Percentiles rank a stretch among this genome's conserved stretches.
These are phyloP conservation scores for Chytriomyces sp. DNA, from an alignment of 192 early-diverging fungal species.

Conservation along the genomic window DNA sequence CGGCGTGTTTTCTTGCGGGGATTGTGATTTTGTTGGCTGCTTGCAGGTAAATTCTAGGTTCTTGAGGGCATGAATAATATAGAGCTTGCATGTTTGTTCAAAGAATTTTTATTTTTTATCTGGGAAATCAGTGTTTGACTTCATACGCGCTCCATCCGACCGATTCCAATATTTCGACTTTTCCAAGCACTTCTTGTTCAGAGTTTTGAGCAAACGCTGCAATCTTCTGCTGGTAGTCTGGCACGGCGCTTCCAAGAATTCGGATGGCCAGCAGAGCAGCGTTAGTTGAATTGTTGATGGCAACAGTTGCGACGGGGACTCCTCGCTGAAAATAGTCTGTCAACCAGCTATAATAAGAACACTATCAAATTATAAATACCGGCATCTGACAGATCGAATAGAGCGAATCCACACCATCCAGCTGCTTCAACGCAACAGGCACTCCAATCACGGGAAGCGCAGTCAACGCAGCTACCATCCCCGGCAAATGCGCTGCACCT, in stretches of 20 bases:
- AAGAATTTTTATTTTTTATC: background rate
- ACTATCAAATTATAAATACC: constrained; percentile 46
- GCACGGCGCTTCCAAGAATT: constrained; percentile 82
- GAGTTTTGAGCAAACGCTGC: constrained; percentile 76
- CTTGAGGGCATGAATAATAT: background rate
- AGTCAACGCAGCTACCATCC: constrained; percentile 98
- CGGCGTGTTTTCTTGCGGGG: background rate
- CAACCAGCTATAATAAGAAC: constrained; percentile 9
- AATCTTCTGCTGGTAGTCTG: constrained; percentile 79
- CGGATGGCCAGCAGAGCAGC: constrained; percentile 93
- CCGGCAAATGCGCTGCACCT: constrained; percentile 97
- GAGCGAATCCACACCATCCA: constrained; percentile 97
- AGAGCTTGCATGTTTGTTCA: background rate
- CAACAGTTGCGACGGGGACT: constrained; percentile 97
- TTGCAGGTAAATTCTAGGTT: no score
- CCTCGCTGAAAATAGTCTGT: constrained; percentile 71
- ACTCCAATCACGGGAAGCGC: constrained; percentile 98
- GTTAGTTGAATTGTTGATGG: constrained; percentile 97
- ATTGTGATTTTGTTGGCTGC: background rate
- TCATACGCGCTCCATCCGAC: constrained; percentile 85
- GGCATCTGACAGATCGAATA: constrained; percentile 99
- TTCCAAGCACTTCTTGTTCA: constrained; percentile 86
- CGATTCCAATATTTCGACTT: constrained; percentile 79
- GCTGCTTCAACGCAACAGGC: constrained; percentile 87
- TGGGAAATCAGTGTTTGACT: constrained; percentile 11